phyloP scores from a whole-genome alignment of 2,329 filamentous ascomycete species.

The Botrytis hyacinthi region DNA sequence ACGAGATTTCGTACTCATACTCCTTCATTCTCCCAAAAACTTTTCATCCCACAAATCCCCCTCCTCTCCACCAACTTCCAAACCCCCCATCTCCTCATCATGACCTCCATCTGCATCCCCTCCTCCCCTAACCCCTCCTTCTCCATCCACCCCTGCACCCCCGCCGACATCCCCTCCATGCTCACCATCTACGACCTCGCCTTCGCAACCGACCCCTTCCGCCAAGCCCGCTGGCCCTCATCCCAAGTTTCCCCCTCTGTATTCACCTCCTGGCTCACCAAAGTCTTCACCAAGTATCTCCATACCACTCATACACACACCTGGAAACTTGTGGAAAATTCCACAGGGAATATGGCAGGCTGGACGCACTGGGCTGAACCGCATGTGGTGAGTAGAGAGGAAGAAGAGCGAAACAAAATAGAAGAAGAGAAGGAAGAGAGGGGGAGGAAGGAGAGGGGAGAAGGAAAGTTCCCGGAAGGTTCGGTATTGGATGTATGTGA shows the following conservation, averaged over 20 bases:
- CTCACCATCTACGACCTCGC: conserved; percentile 37
- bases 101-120: background rate
- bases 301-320: conserved; percentile 34
- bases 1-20: background rate
- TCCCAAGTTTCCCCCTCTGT: conserved; percentile 21
- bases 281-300: conserved; percentile 36
- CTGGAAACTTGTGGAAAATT: conserved; percentile 40
- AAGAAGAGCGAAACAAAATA: background rate
- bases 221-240: conserved; percentile 30
- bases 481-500: conserved; percentile 35
- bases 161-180: conserved; percentile 37
- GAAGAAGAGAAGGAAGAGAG: background rate
- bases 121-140: conserved; percentile 19
- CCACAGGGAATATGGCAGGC: conserved; percentile 37
- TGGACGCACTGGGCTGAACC: conserved; percentile 34
- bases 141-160: conserved; percentile 28
- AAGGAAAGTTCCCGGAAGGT: conserved; percentile 37
- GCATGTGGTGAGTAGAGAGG: background rate
- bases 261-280: conserved; percentile 36
- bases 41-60: background rate
- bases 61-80: background rate
- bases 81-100: background rate
- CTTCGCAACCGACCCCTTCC: conserved; percentile 34
- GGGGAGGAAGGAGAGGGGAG: background rate
- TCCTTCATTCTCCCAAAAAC: background rate